These are phyloP conservation scores for Camelina laxa DNA, from an alignment of 345 rosid species.

Conservation along the genomic window DNA sequence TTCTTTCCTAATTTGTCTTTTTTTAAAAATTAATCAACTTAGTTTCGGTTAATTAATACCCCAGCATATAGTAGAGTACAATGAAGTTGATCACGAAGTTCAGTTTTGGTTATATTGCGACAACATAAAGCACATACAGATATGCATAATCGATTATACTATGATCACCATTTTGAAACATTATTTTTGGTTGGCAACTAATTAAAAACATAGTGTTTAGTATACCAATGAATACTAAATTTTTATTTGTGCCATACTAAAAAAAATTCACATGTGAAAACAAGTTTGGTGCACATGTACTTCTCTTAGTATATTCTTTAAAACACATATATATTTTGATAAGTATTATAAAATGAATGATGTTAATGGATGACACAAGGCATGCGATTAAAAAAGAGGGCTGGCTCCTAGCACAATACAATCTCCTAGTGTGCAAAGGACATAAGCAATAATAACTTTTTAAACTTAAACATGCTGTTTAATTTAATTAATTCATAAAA, in stretches of 20 bases:
- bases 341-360: conserved; percentile 16
- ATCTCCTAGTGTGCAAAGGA: conserved; percentile 45
- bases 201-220: neutral
- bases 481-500: conserved; percentile 13
- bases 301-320: neutral
- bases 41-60: neutral
- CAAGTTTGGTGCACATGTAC: conserved; percentile 30
- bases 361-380: conserved; percentile 49
- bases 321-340: conserved; percentile 1
- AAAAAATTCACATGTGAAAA: conserved; percentile 21
- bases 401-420: conserved; percentile 50
- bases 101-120: neutral
- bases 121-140: conserved; percentile 2
- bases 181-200: neutral
- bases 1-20: neutral
- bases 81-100: neutral
- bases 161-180: conserved; percentile 7
- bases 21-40: no score
- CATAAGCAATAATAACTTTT: conserved; percentile 34
- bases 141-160: neutral
- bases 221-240: neutral
- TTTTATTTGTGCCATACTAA: conserved; percentile 9
- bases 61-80: neutral
- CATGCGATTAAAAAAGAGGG: conserved; percentile 41
- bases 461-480: conserved; percentile 24